These are phyloP conservation scores for Gymnopus androsaceus DNA, from an alignment of 1,284 basidiomycete genomes.

Conservation along the genomic window DNA sequence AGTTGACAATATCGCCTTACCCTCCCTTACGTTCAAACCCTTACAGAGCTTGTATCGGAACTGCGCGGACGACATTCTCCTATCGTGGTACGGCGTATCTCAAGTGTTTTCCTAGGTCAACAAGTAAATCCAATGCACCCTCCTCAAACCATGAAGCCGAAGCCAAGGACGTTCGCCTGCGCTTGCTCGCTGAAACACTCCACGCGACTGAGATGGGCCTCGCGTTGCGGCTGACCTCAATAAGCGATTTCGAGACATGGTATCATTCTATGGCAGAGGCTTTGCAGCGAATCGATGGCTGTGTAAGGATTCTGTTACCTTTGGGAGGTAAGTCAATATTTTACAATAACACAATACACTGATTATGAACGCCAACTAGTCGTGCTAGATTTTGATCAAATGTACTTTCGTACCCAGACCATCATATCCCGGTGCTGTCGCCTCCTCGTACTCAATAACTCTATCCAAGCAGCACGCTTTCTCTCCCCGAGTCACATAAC, in stretches of 20 bases:
- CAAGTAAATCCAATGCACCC: background rate
- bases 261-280: background rate
- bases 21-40: background rate
- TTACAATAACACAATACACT: background rate
- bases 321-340: slow-evolving; percentile 5
- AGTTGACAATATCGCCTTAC: background rate
- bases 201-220: slow-evolving; percentile 9
- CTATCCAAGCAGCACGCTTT: background rate
- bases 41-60: slow-evolving; percentile 8
- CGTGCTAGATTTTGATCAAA: background rate
- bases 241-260: slow-evolving; percentile 6
- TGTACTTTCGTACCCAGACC: slow-evolving; percentile 6
- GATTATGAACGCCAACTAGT: background rate
- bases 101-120: background rate
- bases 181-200: slow-evolving; percentile 7
- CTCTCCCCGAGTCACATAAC: slow-evolving; percentile 2
- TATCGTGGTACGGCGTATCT: background rate
- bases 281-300: background rate
- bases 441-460: slow-evolving; percentile 8
- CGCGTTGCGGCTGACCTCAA: background rate
- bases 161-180: slow-evolving; percentile 6
- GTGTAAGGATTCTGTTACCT: slow-evolving; percentile 1
- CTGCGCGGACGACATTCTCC: background rate
- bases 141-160: background rate
- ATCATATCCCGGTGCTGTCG: slow-evolving; percentile 9